Conservation (phyloP, 805 yeast genomes). For the Pichia phayaonensis region DNA sequence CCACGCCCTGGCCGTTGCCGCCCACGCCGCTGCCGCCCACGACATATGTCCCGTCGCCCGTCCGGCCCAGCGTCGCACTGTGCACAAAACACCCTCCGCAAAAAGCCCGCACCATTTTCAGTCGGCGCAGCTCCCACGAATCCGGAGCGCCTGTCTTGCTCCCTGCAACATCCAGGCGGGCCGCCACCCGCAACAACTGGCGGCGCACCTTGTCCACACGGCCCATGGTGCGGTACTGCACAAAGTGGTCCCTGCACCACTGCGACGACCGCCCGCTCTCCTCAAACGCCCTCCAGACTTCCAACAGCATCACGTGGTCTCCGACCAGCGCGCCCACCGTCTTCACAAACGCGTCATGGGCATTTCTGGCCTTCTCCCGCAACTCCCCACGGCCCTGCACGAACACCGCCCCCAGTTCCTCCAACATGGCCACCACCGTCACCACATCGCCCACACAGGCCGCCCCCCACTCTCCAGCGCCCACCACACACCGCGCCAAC, state of each 20-base stretch:
- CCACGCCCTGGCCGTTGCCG: neutral
- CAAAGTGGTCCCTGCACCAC: neutral
- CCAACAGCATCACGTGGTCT: neutral
- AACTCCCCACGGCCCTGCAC: constrained; percentile 58
- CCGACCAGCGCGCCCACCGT: neutral
- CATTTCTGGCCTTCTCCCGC: constrained; percentile 57
- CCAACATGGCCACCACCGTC: constrained; percentile 75
- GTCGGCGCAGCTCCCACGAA: neutral
- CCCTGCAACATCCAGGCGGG: neutral
- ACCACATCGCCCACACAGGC: constrained; percentile 63
- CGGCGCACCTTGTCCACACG: neutral
- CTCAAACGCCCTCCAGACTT: neutral
- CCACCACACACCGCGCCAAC: constrained; percentile 65
- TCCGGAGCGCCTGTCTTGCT: neutral
- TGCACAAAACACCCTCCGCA: neutral
- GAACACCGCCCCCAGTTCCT: constrained; percentile 67
- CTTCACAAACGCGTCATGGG: constrained; percentile 45
- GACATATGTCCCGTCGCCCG: neutral
- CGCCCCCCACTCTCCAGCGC: constrained; percentile 39
- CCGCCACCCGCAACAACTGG: neutral
- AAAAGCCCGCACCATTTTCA: neutral
- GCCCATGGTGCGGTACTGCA: neutral
- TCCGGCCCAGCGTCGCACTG: neutral
- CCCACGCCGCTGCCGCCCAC: neutral
- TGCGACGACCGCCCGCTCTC: neutral